Conservation (phyloP, 495 filamentous ascomycete species). For the Polyplosphaeria fusca region DNA sequence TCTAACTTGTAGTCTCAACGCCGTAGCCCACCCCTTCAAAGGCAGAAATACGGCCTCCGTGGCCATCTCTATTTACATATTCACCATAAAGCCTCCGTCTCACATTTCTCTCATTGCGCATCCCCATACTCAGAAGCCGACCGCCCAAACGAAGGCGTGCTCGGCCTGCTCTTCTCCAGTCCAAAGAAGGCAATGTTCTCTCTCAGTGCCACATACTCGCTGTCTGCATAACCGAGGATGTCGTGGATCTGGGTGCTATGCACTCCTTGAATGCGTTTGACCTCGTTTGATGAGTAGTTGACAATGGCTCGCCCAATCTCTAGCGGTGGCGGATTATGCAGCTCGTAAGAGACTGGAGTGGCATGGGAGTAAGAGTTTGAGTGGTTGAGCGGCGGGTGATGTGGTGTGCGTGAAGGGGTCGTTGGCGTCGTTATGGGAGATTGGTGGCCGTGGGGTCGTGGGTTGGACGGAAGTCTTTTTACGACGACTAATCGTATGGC, state of each 20-base stretch:
- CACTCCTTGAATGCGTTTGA: conserved; percentile 76
- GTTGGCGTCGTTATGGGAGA: conserved; percentile 43
- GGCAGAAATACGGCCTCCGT: no score
- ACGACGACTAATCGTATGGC: conserved; percentile 80
- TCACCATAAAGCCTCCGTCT: no score
- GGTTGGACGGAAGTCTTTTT: conserved; percentile 42
- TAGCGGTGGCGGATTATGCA: conserved; percentile 46
- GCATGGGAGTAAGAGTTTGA: conserved; percentile 1
- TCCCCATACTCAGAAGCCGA: conserved; percentile 7
- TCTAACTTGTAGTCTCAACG: no score
- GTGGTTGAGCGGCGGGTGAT: conserved; percentile 2
- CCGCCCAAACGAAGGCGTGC: conserved; percentile 36
- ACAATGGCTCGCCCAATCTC: conserved; percentile 91
- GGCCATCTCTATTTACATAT: no score
- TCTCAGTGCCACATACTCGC: conserved; percentile 86
- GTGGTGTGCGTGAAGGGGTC: neutral
- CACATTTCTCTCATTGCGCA: no score
- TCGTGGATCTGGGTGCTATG: conserved; percentile 75
- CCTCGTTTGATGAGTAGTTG: conserved; percentile 85
- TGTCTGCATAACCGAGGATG: conserved; percentile 84
- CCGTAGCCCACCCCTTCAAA: no score
- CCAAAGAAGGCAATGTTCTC: conserved; percentile 81
- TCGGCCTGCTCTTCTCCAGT: conserved; percentile 38
- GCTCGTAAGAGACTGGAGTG: conserved; percentile 30
- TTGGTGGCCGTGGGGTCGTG: conserved; percentile 31